Percentiles rank a stretch among this genome's conserved stretches.
These are phyloP conservation scores for Podospora comata DNA, from an alignment of 495 filamentous ascomycete genomes.

Conservation along the genomic window DNA sequence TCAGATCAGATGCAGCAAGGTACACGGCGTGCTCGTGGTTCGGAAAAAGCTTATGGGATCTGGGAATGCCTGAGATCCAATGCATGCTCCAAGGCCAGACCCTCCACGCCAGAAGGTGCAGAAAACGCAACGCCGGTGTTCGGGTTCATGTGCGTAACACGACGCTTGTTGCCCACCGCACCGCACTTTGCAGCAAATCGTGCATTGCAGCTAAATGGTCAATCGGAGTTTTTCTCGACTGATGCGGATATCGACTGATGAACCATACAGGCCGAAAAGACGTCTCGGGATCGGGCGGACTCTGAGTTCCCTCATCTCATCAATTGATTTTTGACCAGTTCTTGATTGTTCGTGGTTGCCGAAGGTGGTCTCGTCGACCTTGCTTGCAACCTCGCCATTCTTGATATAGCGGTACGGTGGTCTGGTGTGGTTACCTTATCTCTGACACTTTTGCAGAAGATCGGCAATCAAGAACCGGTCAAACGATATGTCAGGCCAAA, in stretches of 20 bases:
- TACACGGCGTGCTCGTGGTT: conserved; percentile 7
- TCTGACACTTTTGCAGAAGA: conserved; percentile 1
- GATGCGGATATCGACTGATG: neutral
- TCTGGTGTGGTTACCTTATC: neutral
- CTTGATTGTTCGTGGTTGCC: neutral
- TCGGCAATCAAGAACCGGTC: conserved; percentile 3
- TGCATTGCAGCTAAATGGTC: conserved; percentile 28
- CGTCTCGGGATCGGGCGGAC: neutral
- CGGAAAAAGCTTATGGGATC: conserved; percentile 4
- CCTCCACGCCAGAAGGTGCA: conserved; percentile 4
- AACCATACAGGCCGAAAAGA: neutral
- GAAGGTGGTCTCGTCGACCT: neutral
- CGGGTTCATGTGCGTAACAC: conserved; percentile 8
- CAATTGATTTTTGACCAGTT: neutral
- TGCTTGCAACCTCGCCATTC: neutral
- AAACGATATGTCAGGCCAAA: neutral
- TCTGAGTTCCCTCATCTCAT: neutral
- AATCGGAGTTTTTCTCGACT: conserved; percentile 20
- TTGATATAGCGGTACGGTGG: neutral
- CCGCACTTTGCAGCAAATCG: conserved; percentile 22
- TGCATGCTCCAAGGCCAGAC: conserved; percentile 11
- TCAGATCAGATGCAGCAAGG: conserved; percentile 1
- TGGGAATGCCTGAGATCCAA: conserved; percentile 12
- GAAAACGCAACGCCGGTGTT: conserved; percentile 7
- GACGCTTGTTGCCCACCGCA: conserved; percentile 16